Percentiles rank a stretch among this genome's conserved stretches.
Evolutionary conservation across 768 basidiomycete genomes (phyloP).

Genomic region (Amanita rubescens): DNA sequence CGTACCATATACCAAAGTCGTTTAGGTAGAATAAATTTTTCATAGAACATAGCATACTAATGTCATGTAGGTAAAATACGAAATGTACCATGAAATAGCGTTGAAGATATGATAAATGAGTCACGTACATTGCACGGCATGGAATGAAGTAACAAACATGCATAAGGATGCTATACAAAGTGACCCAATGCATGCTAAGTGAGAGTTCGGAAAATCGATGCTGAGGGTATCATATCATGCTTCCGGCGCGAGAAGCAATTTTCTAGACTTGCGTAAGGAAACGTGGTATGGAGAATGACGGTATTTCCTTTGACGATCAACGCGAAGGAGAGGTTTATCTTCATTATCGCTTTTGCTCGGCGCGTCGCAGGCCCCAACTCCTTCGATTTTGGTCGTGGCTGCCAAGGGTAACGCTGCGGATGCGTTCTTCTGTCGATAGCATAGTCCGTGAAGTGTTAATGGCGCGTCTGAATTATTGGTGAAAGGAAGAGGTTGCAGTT

Average conservation of each 20-base stretch:
- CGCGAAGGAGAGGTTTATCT: not conserved
- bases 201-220: not conserved
- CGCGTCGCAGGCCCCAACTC: not conserved
- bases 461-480: not conserved
- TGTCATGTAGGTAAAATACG: no score
- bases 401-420: not conserved
- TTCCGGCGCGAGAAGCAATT: constrained; percentile 2
- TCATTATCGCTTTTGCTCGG: not conserved
- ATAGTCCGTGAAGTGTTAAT: not conserved
- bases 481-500: not conserved
- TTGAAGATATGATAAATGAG: no score
- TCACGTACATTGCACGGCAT: not conserved
- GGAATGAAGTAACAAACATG: not conserved
- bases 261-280: not conserved
- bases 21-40: no score
- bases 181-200: not conserved
- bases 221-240: not conserved
- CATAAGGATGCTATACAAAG: no score
- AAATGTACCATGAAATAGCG: no score
- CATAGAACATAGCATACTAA: no score
- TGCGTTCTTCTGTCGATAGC: not conserved
- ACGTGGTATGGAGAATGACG: not conserved
- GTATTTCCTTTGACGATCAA: not conserved
- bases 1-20: no score
- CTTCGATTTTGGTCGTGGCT: not conserved